phyloP scores from a whole-genome alignment of 345 rosid genomes.

The Lumnitzera racemosa region DNA sequence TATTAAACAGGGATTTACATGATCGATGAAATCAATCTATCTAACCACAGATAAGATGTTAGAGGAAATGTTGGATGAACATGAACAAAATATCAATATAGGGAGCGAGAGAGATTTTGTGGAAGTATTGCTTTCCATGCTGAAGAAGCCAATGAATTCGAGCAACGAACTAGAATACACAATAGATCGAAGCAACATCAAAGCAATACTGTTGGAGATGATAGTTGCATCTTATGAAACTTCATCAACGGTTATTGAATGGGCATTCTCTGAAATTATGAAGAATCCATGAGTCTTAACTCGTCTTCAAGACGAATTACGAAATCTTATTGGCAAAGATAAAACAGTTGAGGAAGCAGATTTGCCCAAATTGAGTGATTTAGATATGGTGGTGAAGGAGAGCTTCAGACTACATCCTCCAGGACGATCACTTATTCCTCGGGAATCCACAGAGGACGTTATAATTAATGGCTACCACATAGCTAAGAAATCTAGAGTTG shows the following conservation, averaged over 20 bases:
- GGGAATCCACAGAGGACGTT: too few species aligned
- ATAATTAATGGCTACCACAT: too few species aligned
- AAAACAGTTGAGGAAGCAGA: too few species aligned
- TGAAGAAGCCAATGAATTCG: background rate
- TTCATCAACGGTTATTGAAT: conserved; percentile 12
- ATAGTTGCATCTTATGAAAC: conserved; percentile 15
- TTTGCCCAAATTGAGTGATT: too few species aligned
- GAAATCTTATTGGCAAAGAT: conserved; percentile 12
- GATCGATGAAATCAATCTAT: background rate
- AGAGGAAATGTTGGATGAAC: conserved; percentile 3
- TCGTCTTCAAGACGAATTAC: conserved; percentile 17
- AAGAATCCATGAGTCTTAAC: conserved; percentile 18
- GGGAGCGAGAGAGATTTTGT: background rate
- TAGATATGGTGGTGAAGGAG: too few species aligned
- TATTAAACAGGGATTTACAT: conserved; percentile 3
- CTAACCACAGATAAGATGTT: background rate
- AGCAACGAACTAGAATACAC: background rate
- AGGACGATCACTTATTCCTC: too few species aligned
- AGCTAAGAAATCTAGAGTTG: too few species aligned
- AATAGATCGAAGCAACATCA: conserved; percentile 10
- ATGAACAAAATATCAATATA: background rate
- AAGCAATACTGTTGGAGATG: conserved; percentile 21
- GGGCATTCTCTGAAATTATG: conserved; percentile 19
- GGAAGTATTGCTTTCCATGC: background rate
- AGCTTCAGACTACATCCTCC: too few species aligned